Evolutionary conservation across 1,139 yeast genomes (phyloP).

Genomic region (Taphrina populina): DNA sequence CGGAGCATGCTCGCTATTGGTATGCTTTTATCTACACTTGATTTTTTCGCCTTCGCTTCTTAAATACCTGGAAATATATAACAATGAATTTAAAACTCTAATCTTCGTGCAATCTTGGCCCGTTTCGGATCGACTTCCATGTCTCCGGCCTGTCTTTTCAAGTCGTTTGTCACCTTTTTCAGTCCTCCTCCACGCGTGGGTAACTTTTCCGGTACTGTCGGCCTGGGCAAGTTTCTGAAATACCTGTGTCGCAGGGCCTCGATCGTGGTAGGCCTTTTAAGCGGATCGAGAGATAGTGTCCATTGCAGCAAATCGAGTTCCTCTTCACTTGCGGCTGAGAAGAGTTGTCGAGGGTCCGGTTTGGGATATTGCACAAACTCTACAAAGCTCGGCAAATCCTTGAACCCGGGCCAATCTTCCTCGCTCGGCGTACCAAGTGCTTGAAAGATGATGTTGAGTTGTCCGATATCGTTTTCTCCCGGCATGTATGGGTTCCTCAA

Average conservation of each 20-base stretch:
- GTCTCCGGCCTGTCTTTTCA: slow-evolving; percentile 30
- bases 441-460: slow-evolving; percentile 82
- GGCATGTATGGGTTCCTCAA: slow-evolving; percentile 91
- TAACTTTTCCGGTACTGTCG: slow-evolving; percentile 25
- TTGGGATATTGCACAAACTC: slow-evolving; percentile 31
- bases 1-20: neutral
- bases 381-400: slow-evolving; percentile 66
- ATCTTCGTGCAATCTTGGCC: slow-evolving; percentile 23
- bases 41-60: neutral
- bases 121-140: slow-evolving; percentile 9
- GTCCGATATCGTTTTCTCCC: slow-evolving; percentile 86
- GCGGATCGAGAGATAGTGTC: slow-evolving; percentile 31
- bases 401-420: slow-evolving; percentile 85
- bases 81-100: too few species aligned
- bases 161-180: slow-evolving; percentile 23
- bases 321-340: slow-evolving; percentile 34
- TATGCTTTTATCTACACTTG: neutral
- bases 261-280: slow-evolving; percentile 32
- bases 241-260: slow-evolving; percentile 32
- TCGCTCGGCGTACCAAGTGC: slow-evolving; percentile 97
- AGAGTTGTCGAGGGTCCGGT: slow-evolving; percentile 36
- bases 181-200: slow-evolving; percentile 31
- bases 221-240: slow-evolving; percentile 32
- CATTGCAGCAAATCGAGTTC: slow-evolving; percentile 26
- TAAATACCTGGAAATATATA: too few species aligned